These are phyloP conservation scores for Neoboletus brunneissimus DNA, from an alignment of 768 basidiomycete species.

Conservation along the genomic window DNA sequence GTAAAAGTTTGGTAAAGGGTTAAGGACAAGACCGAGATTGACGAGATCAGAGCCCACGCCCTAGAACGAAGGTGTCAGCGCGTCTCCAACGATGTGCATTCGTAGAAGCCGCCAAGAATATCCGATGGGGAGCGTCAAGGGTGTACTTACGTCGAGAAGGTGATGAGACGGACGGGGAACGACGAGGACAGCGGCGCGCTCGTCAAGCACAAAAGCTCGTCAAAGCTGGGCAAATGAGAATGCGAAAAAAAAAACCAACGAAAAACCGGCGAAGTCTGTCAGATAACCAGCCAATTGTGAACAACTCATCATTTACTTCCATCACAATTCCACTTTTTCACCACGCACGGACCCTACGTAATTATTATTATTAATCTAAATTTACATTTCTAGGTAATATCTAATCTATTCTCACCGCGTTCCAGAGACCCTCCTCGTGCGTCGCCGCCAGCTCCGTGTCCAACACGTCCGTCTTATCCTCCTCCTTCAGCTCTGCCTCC, in stretches of 20 bases:
- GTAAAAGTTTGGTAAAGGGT: slow-evolving; percentile 34
- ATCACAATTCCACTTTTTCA: slow-evolving; percentile 17
- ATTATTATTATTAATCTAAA: slow-evolving; percentile 2
- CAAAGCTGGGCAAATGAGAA: slow-evolving; percentile 20
- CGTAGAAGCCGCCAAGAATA: too few relatives aligned
- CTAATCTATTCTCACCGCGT: slow-evolving; percentile 3
- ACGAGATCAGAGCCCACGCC: slow-evolving; percentile 33
- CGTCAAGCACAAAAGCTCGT: slow-evolving; percentile 21
- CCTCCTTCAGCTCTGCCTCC: slow-evolving; percentile 41
- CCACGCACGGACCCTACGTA: slow-evolving; percentile 33
- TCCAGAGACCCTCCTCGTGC: slow-evolving; percentile 46
- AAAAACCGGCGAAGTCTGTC: slow-evolving; percentile 14
- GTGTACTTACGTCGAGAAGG: slow-evolving; percentile 26
- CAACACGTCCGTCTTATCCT: slow-evolving; percentile 38
- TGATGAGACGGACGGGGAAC: slow-evolving; percentile 8
- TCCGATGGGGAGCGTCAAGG: neutral
- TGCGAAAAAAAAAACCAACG: slow-evolving; percentile 18
- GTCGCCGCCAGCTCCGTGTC: slow-evolving; percentile 33
- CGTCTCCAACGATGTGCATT: neutral
- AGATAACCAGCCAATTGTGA: slow-evolving; percentile 6
- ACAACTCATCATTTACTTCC: slow-evolving; percentile 14
- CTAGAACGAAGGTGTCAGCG: slow-evolving; percentile 15
- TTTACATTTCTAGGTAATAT: neutral
- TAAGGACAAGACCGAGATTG: slow-evolving; percentile 34
- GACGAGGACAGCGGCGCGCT: slow-evolving; percentile 16